These are phyloP conservation scores for Puccinia novopanici DNA, from an alignment of 1,284 basidiomycete species.

Conservation along the genomic window DNA sequence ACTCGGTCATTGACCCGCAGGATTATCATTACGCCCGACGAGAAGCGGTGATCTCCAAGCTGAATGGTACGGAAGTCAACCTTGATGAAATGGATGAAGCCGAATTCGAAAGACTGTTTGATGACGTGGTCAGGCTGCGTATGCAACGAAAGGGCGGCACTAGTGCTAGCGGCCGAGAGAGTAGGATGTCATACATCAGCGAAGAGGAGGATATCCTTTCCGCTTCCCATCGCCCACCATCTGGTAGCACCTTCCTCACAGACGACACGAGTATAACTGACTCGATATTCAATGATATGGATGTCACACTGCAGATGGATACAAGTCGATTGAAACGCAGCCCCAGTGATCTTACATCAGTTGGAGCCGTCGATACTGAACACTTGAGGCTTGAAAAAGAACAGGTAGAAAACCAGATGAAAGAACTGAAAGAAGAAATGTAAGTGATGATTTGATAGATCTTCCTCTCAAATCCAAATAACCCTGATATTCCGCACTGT, in stretches of 20 bases:
- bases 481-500: not conserved
- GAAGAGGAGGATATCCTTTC: slow-evolving; percentile 63
- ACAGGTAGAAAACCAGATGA: slow-evolving; percentile 78
- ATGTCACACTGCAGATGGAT: slow-evolving; percentile 59
- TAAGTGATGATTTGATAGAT: slow-evolving; percentile 14
- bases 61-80: slow-evolving; percentile 76
- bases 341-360: slow-evolving; percentile 19
- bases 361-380: slow-evolving; percentile 68
- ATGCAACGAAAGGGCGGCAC: slow-evolving; percentile 60
- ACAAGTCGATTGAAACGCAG: slow-evolving; percentile 65
- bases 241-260: slow-evolving; percentile 70
- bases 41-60: slow-evolving; percentile 79
- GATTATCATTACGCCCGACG: slow-evolving; percentile 93
- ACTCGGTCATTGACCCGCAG: slow-evolving; percentile 64
- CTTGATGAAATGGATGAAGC: slow-evolving; percentile 87
- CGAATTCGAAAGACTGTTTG: slow-evolving; percentile 87
- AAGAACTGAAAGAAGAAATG: slow-evolving; percentile 49
- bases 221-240: slow-evolving; percentile 72
- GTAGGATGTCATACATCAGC: slow-evolving; percentile 65
- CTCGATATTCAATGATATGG: slow-evolving; percentile 59
- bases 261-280: slow-evolving; percentile 78
- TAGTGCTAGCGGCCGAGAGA: slow-evolving; percentile 66
- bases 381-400: slow-evolving; percentile 84
- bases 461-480: not conserved
- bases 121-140: slow-evolving; percentile 81